Percentiles rank a stretch among this genome's conserved stretches.
These are phyloP conservation scores for Pseudogymnoascus sp. DNA, from an alignment of 2,329 filamentous ascomycete genomes.

Conservation along the genomic window DNA sequence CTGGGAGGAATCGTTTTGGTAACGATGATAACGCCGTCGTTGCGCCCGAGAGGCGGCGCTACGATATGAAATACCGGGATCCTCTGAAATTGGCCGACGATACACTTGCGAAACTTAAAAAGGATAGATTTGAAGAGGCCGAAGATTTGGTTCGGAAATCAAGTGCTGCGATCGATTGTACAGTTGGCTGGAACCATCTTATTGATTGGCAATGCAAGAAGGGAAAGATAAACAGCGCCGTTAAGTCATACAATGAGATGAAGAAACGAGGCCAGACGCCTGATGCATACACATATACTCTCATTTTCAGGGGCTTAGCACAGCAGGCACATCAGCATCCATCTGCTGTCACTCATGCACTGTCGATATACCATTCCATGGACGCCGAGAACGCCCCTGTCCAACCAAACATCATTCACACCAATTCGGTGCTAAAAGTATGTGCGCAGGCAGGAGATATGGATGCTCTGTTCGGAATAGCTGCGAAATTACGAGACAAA, in stretches of 20 bases:
- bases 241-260: slow-evolving; percentile 97
- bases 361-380: slow-evolving; percentile 72
- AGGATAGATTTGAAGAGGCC: slow-evolving; percentile 57
- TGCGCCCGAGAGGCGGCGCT: not conserved
- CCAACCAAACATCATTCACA: slow-evolving; percentile 68
- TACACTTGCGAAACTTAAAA: slow-evolving; percentile 51
- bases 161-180: slow-evolving; percentile 54
- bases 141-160: slow-evolving; percentile 58
- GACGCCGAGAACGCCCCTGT: slow-evolving; percentile 52
- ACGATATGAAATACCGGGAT: slow-evolving; percentile 36
- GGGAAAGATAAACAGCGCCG: slow-evolving; percentile 51
- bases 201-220: slow-evolving; percentile 62
- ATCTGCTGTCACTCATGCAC: slow-evolving; percentile 56
- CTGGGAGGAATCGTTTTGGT: not conserved
- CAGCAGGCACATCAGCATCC: slow-evolving; percentile 44
- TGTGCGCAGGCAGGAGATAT: slow-evolving; percentile 68
- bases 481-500: slow-evolving; percentile 58
- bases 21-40: not conserved
- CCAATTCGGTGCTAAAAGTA: slow-evolving; percentile 79
- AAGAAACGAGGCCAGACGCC: slow-evolving; percentile 82
- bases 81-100: slow-evolving; percentile 64
- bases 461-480: slow-evolving; percentile 71
- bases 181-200: slow-evolving; percentile 82
- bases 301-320: slow-evolving; percentile 69
- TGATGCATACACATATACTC: slow-evolving; percentile 74